These are phyloP conservation scores for Dalbergia cochinchinensis DNA, from an alignment of 306 rosid species.

Conservation along the genomic window DNA sequence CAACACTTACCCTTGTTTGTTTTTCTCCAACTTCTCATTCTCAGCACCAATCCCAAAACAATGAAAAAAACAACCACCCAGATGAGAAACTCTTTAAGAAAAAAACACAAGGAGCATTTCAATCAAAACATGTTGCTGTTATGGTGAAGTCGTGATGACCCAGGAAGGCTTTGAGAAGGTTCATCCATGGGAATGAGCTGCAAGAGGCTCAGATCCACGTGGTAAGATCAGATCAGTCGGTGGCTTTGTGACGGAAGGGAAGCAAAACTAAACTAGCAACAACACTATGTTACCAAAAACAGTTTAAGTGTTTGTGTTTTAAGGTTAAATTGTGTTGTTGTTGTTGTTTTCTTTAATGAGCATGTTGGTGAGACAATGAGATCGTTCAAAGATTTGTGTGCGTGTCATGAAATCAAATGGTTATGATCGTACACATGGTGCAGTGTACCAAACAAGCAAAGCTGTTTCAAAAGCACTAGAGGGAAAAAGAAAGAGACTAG, in stretches of 20 bases:
- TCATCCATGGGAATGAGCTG: slow-evolving; percentile 42
- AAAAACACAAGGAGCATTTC: background rate
- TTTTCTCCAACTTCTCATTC: background rate
- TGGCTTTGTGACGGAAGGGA: slow-evolving; percentile 28
- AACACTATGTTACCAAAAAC: slow-evolving; percentile 48
- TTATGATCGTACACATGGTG: slow-evolving; percentile 36
- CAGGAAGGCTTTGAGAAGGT: slow-evolving; percentile 36
- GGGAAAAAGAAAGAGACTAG: too few species aligned
- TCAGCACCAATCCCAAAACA: slow-evolving; percentile 40
- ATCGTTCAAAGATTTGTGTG: slow-evolving; percentile 61
- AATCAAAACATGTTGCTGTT: slow-evolving; percentile 16
- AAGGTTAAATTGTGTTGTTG: background rate
- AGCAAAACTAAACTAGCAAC: background rate
- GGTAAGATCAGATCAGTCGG: slow-evolving; percentile 43
- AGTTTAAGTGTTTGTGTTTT: background rate
- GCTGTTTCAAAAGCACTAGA: slow-evolving; percentile 44
- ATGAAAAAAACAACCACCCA: slow-evolving; percentile 34
- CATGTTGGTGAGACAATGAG: slow-evolving; percentile 50
- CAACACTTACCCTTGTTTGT: slow-evolving; percentile 47
- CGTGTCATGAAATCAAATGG: slow-evolving; percentile 42
- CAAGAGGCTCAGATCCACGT: slow-evolving; percentile 64
- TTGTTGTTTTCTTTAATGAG: slow-evolving; percentile 32
- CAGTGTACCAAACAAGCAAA: slow-evolving; percentile 45
- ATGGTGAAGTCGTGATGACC: slow-evolving; percentile 27
- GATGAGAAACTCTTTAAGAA: slow-evolving; percentile 24